Percentiles rank a stretch among this genome's conserved stretches.
phyloP scores from a whole-genome alignment of 2,329 filamentous ascomycete species.

The Penicillium griseofulvum region DNA sequence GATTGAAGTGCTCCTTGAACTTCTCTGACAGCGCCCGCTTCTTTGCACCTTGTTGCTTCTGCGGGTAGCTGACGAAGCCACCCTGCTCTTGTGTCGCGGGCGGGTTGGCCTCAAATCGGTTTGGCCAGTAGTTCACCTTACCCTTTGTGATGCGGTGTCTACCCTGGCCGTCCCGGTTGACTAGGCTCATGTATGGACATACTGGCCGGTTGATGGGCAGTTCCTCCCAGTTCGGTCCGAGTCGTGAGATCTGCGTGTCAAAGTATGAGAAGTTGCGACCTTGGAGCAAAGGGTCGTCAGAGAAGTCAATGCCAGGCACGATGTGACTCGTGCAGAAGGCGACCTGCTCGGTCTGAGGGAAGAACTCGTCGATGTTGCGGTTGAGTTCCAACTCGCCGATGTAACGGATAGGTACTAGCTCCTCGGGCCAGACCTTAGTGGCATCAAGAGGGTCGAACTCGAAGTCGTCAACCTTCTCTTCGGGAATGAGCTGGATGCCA shows the following conservation, averaged over 20 bases:
- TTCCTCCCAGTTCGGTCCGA: conserved; percentile 74
- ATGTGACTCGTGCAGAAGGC: conserved; percentile 80
- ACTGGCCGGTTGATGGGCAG: conserved; percentile 74
- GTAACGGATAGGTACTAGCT: conserved; percentile 69
- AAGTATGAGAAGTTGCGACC: conserved; percentile 66
- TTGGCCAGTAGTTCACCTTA: conserved; percentile 77
- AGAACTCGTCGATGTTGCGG: conserved; percentile 76
- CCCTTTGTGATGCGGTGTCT: conserved; percentile 72
- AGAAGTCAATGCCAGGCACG: conserved; percentile 74
- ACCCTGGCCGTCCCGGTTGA: conserved; percentile 70
- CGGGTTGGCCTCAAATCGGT: conserved; percentile 62
- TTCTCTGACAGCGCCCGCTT: conserved; percentile 47
- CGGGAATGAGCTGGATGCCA: conserved; percentile 73
- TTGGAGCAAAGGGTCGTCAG: conserved; percentile 71
- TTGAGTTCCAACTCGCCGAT: conserved; percentile 79
- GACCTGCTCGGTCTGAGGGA: conserved; percentile 77
- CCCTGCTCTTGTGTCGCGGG: conserved; percentile 63
- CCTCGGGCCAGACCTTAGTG: conserved; percentile 83
- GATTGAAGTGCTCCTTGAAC: conserved; percentile 47
- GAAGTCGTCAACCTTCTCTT: conserved; percentile 70
- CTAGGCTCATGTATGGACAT: conserved; percentile 72
- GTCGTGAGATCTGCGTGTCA: conserved; percentile 59
- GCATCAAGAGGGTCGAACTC: conserved; percentile 84
- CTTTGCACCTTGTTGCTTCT: conserved; percentile 69
- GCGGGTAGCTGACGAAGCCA: conserved; percentile 66